Evolutionary conservation across 345 rosid genomes (phyloP).

Genomic region (Salix udensis): DNA sequence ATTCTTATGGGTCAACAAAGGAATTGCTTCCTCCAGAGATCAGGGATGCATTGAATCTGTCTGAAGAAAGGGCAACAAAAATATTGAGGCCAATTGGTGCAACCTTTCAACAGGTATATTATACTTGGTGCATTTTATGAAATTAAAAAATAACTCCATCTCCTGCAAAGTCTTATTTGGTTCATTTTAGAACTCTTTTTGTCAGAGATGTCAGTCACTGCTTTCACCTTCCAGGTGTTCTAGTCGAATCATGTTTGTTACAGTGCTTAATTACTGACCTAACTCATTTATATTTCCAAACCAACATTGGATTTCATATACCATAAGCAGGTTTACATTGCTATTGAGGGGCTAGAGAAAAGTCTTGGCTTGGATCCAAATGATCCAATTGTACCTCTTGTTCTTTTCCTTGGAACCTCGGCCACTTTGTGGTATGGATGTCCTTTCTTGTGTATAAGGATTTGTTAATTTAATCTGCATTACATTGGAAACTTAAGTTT

Average conservation of each 20-base stretch:
- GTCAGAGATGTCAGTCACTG: background rate
- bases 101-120: constrained; percentile 64
- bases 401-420: constrained; percentile 62
- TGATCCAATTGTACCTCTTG: constrained; percentile 74
- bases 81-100: constrained; percentile 55
- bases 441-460: constrained; percentile 27
- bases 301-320: constrained; percentile 7
- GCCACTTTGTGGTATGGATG: constrained; percentile 74
- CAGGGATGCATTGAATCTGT: constrained; percentile 47
- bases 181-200: constrained; percentile 9
- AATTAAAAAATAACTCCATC: background rate
- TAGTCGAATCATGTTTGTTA: background rate
- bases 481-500: constrained; percentile 43
- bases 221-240: background rate
- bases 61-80: constrained; percentile 61
- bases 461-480: constrained; percentile 13
- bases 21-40: constrained; percentile 68
- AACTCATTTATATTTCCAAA: background rate
- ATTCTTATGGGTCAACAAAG: constrained; percentile 67
- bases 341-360: constrained; percentile 67
- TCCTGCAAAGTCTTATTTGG: background rate
- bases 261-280: background rate
- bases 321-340: constrained; percentile 41
- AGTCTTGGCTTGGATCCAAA: constrained; percentile 72
- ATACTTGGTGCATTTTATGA: background rate